phyloP scores from a whole-genome alignment of 371 early-diverging fungal species.

The Gilbertella persicaria region DNA sequence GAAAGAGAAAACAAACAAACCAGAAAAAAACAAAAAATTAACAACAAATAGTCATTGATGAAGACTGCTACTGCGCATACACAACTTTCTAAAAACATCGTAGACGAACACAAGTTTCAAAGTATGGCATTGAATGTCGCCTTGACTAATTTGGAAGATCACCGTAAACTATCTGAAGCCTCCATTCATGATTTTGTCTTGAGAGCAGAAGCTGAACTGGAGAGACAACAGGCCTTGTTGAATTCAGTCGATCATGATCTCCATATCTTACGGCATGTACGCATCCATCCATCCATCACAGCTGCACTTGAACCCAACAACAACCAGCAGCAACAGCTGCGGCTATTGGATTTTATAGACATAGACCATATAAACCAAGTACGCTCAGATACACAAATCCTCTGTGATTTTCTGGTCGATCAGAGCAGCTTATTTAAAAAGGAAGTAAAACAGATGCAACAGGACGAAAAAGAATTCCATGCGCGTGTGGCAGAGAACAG shows the following conservation, averaged over 20 bases:
- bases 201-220: slow-evolving; percentile 28
- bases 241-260: slow-evolving; percentile 28
- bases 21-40: slow-evolving; percentile 7
- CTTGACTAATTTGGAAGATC: slow-evolving; percentile 57
- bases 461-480: slow-evolving; percentile 26
- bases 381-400: slow-evolving; percentile 13
- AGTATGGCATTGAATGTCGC: slow-evolving; percentile 62
- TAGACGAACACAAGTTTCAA: slow-evolving; percentile 56
- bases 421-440: slow-evolving; percentile 25
- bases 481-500: slow-evolving; percentile 28
- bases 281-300: slow-evolving; percentile 30
- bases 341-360: slow-evolving; percentile 36
- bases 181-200: slow-evolving; percentile 16
- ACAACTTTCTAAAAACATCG: slow-evolving; percentile 43
- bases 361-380: slow-evolving; percentile 9
- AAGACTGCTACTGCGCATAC: slow-evolving; percentile 43
- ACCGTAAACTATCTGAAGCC: slow-evolving; percentile 30
- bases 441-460: slow-evolving; percentile 14
- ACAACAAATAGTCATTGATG: slow-evolving; percentile 21
- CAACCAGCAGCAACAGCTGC: neutral
- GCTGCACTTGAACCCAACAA: neutral
- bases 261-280: slow-evolving; percentile 23
- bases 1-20: neutral
- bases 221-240: slow-evolving; percentile 20
- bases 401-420: slow-evolving; percentile 20